These are phyloP conservation scores for Saccharomycopsis fibuligera DNA, from an alignment of 805 yeast genomes.

Conservation along the genomic window DNA sequence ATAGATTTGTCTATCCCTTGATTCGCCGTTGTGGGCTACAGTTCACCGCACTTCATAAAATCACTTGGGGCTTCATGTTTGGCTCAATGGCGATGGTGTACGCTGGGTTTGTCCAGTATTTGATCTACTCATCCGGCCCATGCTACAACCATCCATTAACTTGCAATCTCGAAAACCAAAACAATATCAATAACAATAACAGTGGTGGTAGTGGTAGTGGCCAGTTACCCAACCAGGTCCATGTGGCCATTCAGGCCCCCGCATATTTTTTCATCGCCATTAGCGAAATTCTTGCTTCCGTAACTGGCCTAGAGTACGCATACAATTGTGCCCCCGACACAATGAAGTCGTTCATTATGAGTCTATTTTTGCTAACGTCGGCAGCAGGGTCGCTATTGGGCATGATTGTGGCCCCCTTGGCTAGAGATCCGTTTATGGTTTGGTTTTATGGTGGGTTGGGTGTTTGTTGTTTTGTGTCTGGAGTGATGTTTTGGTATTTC, in stretches of 20 bases:
- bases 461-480: conserved; percentile 51
- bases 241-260: conserved; percentile 30
- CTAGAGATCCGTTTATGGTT: conserved; percentile 61
- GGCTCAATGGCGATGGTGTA: conserved; percentile 42
- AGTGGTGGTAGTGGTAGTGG: no score
- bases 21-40: conserved; percentile 33
- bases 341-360: conserved; percentile 46
- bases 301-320: conserved; percentile 48
- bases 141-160: conserved; percentile 37
- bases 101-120: conserved; percentile 45
- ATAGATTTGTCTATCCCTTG: conserved; percentile 40
- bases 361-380: conserved; percentile 57
- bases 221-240: conserved; percentile 26
- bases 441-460: conserved; percentile 67
- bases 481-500: conserved; percentile 53
- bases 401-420: conserved; percentile 61
- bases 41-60: conserved; percentile 40
- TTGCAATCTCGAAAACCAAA: conserved; percentile 26
- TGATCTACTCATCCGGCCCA: conserved; percentile 42
- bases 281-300: conserved; percentile 47
- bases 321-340: conserved; percentile 45
- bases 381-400: conserved; percentile 76
- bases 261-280: conserved; percentile 37
- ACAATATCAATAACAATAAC: no score
- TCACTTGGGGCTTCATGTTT: conserved; percentile 41